Evolutionary conservation across 441 rosid genomes (phyloP), one percentile per base, ranked within the genome.

Genomic region (Brassica balearica): DNA sequence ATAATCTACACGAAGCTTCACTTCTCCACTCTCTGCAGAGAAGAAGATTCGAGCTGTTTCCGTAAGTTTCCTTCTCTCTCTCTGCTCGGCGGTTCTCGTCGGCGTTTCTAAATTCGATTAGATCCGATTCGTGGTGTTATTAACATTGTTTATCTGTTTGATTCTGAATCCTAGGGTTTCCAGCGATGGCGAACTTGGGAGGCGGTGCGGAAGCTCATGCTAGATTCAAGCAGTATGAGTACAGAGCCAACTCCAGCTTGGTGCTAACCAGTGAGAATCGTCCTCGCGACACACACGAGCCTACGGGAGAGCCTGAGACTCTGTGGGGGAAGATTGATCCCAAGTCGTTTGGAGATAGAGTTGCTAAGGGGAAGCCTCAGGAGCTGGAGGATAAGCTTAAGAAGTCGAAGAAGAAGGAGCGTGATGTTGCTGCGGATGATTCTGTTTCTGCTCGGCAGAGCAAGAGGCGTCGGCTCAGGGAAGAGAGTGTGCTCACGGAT

Each of bases 141-240:
- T 53, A 15, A 53, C 59, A 53, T 53, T 12, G 36, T 8, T 51
- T 7, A 25, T 71, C 25, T 71, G 55, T 2, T 3, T 56, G 41
- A 27, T 27, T 43, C 22, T 56, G 38, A 29, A 25, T 27, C 51
- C 74, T 23, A 64, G 81, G 76, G 43, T 75, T 85, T 75, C 53
- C 43, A 7, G 41, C 1, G 76, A 91, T 90, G 97, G 89, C 91
- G 56, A 82, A 89, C 70, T 77, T 91, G 36, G 94, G 92, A 12
- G 97, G 97, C 66, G 97, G 97, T 74, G 97, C 96, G 1, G 96
- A 94, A 87, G 96, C 92, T 19, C 97, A 90, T 64, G 92, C 94
- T 9, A 88, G 96, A 12, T 89, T 84, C 70, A 94, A 90, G 81
- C 94, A 92, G 83, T 92, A 94, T 43, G 96, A 89, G 74, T 92